phyloP scores from a whole-genome alignment of 768 basidiomycete species.

The Paxillus rubicundulus region DNA sequence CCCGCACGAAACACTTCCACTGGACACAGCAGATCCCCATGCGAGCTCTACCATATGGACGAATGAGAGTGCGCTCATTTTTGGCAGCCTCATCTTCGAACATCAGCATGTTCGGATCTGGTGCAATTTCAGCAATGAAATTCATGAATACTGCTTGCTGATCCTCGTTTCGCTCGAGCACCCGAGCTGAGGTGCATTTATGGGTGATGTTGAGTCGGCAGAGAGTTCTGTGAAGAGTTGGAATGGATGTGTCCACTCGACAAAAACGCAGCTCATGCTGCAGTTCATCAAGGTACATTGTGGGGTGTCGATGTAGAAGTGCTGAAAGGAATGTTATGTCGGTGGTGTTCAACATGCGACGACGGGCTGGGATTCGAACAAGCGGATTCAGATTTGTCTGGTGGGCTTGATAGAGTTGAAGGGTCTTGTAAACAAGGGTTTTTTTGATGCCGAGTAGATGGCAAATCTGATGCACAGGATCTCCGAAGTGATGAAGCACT shows the following conservation, averaged over 20 bases:
- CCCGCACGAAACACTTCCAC: conserved; percentile 8
- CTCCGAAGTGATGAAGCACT: conserved; percentile 11
- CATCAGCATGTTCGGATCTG: conserved; percentile 16
- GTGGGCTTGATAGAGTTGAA: not conserved
- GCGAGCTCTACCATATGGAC: not conserved
- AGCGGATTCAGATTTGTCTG: not conserved
- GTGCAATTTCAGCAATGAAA: not conserved
- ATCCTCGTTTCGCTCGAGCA: conserved; percentile 9
- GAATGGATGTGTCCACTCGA: conserved; percentile 1
- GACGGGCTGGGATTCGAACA: not conserved
- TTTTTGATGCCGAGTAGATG: conserved; percentile 10
- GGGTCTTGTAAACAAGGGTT: conserved; percentile 5
- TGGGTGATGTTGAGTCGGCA: not conserved
- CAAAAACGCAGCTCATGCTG: not conserved
- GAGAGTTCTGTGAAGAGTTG: conserved; percentile 6
- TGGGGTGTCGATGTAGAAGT: not conserved
- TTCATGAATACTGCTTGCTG: conserved; percentile 2
- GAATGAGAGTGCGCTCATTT: conserved; percentile 10
- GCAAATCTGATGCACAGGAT: not conserved
- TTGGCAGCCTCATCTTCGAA: conserved; percentile 17
- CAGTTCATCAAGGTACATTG: conserved; percentile 12
- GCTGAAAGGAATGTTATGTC: not conserved
- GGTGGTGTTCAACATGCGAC: not conserved
- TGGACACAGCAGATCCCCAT: conserved; percentile 3
- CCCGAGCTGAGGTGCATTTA: conserved; percentile 7